Percentiles rank a stretch among this genome's conserved stretches.
phyloP scores from a whole-genome alignment of 306 rosid species.

The Malus sylvestris region DNA sequence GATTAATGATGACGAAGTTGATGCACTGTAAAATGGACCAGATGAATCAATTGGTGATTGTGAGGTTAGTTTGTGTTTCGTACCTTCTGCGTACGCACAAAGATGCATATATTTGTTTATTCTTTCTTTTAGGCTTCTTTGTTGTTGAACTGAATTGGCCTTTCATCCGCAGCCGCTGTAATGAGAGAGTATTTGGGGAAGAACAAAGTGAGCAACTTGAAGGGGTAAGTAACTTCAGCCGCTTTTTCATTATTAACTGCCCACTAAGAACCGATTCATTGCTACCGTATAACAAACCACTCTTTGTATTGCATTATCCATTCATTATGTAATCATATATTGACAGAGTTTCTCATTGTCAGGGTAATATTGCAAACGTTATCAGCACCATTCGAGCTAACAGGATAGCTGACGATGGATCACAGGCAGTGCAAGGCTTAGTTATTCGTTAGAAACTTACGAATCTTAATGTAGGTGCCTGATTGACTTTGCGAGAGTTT shows the following conservation, averaged over 20 bases:
- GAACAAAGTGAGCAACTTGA: conserved; percentile 66
- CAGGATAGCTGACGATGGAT: conserved; percentile 40
- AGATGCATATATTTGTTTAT: neutral
- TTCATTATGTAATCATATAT: neutral
- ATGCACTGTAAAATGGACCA: conserved; percentile 92
- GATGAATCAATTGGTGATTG: conserved; percentile 81
- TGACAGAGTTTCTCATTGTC: conserved; percentile 12
- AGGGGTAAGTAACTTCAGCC: conserved; percentile 56
- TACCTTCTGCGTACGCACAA: neutral
- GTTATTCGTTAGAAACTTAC: no score
- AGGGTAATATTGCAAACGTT: conserved; percentile 71
- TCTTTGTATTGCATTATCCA: no score
- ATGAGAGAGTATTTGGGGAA: conserved; percentile 65
- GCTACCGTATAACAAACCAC: no score
- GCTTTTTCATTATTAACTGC: neutral
- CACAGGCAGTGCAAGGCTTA: no score
- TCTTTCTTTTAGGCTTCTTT: neutral
- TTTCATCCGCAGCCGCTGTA: conserved; percentile 58
- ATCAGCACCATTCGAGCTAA: conserved; percentile 71
- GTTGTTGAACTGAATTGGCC: neutral
- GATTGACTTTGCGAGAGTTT: no score
- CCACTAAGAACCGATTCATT: neutral
- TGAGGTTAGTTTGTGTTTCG: conserved; percentile 41
- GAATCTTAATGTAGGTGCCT: no score
- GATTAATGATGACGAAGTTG: conserved; percentile 78